Conservation (phyloP, 192 early-diverging fungal species). For the Backusella westeae region DNA sequence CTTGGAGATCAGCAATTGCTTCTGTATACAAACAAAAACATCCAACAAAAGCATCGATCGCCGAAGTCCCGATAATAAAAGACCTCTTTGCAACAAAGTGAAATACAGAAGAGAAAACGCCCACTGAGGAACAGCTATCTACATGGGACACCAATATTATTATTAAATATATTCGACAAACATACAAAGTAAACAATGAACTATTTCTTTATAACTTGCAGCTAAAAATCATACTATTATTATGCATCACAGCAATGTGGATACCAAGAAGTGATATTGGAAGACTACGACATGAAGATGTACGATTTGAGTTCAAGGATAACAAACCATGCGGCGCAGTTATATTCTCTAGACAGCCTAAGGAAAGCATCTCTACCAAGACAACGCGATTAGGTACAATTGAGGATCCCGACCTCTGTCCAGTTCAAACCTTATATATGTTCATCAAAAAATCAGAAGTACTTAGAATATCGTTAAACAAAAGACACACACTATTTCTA, state of each 20-base stretch:
- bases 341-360: neutral
- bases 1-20: conserved; percentile 1
- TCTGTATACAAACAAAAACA: neutral
- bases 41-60: neutral
- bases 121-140: neutral
- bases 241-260: conserved; percentile 5
- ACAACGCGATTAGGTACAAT: neutral
- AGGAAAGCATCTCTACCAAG: neutral
- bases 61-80: neutral
- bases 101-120: neutral
- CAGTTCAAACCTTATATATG: neutral
- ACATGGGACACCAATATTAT: neutral
- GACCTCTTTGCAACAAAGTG: neutral
- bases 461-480: neutral
- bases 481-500: neutral
- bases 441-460: neutral
- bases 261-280: conserved; percentile 9
- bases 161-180: neutral
- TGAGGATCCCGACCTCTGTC: neutral
- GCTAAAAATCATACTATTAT: neutral
- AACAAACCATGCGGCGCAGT: neutral
- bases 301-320: neutral
- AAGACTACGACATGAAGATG: neutral
- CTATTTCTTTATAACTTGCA: neutral
- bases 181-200: neutral